Percentiles rank a stretch among this genome's conserved stretches.
phyloP scores from a whole-genome alignment of 257 asterid species.

The Asclepias syriaca region DNA sequence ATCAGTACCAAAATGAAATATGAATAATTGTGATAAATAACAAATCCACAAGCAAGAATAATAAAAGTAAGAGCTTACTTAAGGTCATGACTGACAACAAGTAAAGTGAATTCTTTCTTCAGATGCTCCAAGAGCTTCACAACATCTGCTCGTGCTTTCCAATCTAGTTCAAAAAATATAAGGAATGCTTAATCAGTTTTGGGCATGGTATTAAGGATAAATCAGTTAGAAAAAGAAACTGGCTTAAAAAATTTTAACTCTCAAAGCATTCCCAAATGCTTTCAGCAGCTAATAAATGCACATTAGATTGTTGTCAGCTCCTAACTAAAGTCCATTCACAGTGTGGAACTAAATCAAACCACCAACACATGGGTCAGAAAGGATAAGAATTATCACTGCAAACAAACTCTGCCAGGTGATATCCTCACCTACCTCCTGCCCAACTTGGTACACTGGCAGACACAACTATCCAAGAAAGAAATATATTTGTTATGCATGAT shows the following conservation, averaged over 20 bases:
- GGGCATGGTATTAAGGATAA: neutral
- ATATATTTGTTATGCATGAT: neutral
- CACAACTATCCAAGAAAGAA: neutral
- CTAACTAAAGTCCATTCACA: neutral
- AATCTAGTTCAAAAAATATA: slow-evolving; percentile 39
- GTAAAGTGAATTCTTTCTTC: slow-evolving; percentile 78
- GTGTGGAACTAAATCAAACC: neutral
- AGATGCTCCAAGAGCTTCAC: slow-evolving; percentile 64
- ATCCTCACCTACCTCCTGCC: neutral
- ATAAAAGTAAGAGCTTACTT: slow-evolving; percentile 44
- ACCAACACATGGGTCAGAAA: neutral
- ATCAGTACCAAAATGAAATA: neutral
- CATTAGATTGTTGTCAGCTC: neutral
- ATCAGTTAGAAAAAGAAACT: neutral
- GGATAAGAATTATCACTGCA: neutral
- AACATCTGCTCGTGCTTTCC: slow-evolving; percentile 97
- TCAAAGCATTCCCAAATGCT: neutral
- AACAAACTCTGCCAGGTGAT: neutral
- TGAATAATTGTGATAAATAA: neutral
- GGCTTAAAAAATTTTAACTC: neutral
- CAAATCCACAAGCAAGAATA: slow-evolving; percentile 9
- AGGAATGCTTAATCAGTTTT: slow-evolving; percentile 13
- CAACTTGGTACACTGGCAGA: neutral
- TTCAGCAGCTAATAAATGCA: neutral
- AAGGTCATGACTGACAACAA: slow-evolving; percentile 93